These are phyloP conservation scores for Leccinum uliginosum DNA, from an alignment of 768 basidiomycete genomes.

Conservation along the genomic window DNA sequence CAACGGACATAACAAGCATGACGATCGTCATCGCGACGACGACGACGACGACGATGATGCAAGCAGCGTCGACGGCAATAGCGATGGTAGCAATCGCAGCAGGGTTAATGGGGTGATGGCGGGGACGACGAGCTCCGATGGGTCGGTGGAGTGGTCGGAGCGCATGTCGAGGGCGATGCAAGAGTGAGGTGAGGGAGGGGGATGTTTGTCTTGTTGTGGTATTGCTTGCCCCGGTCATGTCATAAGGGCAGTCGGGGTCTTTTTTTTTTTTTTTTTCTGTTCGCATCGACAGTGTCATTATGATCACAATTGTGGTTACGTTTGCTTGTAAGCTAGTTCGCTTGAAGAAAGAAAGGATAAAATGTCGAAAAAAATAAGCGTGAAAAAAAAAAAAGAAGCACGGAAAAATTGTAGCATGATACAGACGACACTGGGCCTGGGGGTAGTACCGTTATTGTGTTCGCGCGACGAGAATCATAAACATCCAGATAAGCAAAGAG, in stretches of 20 bases:
- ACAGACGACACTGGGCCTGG: constrained; percentile 13
- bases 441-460: constrained; percentile 13
- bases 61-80: not conserved
- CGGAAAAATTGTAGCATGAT: constrained; percentile 19
- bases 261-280: not conserved
- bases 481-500: not conserved
- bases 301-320: constrained; percentile 24
- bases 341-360: not conserved
- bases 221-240: not conserved
- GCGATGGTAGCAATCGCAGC: not conserved
- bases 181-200: constrained; percentile 6
- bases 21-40: not conserved
- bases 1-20: not conserved
- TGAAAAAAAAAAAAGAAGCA: not conserved
- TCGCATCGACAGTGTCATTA: not conserved
- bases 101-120: not conserved
- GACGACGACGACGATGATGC: not conserved
- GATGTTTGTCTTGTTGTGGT: not conserved
- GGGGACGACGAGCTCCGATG: not conserved
- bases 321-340: constrained; percentile 27
- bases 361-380: not conserved
- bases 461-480: constrained; percentile 4
- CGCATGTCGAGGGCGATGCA: constrained; percentile 13
- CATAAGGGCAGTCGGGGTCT: not conserved
- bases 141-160: constrained; percentile 16